A percentile compares a stretch with the other conserved stretches of the same genome.
Evolutionary conservation across 2,329 filamentous ascomycete species (phyloP).

Genomic region (Pochonia chlamydosporia): DNA sequence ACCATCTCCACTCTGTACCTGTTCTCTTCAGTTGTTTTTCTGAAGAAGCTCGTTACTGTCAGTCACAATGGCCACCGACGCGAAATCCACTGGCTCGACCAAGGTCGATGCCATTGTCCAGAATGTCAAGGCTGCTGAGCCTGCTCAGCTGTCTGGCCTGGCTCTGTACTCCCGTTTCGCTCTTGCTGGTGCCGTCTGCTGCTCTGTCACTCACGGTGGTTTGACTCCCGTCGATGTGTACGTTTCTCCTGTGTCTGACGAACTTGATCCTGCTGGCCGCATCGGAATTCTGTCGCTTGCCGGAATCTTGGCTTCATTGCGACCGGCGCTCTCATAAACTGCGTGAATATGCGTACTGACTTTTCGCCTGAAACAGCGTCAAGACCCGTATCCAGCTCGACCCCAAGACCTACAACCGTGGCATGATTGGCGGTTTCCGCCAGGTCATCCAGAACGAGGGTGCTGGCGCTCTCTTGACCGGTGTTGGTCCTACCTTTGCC

Average conservation of each 20-base stretch:
- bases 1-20: constrained; percentile 10
- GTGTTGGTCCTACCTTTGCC: constrained; percentile 77
- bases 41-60: constrained; percentile 4
- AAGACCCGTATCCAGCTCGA: constrained; percentile 96
- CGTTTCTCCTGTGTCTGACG: constrained; percentile 38
- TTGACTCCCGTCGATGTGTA: constrained; percentile 99
- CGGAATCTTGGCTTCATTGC: too few species aligned
- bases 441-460: constrained; percentile 82
- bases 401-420: constrained; percentile 81
- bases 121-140: constrained; percentile 33
- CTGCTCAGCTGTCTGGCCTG: constrained; percentile 43
- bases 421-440: constrained; percentile 79
- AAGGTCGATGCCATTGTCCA: constrained; percentile 40
- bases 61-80: constrained; percentile 38
- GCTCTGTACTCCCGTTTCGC: constrained; percentile 92
- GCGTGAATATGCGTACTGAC: constrained; percentile 1
- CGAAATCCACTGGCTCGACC: constrained; percentile 31
- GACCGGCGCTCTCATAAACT: not conserved
- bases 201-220: constrained; percentile 93
- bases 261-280: too few species aligned
- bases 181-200: constrained; percentile 96
- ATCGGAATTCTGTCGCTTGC: not conserved
- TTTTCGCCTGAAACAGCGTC: constrained; percentile 52
- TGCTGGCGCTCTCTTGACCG: constrained; percentile 78
- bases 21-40: constrained; percentile 4